Conservation (phyloP, 768 basidiomycete species). For the Mycena galopus region DNA sequence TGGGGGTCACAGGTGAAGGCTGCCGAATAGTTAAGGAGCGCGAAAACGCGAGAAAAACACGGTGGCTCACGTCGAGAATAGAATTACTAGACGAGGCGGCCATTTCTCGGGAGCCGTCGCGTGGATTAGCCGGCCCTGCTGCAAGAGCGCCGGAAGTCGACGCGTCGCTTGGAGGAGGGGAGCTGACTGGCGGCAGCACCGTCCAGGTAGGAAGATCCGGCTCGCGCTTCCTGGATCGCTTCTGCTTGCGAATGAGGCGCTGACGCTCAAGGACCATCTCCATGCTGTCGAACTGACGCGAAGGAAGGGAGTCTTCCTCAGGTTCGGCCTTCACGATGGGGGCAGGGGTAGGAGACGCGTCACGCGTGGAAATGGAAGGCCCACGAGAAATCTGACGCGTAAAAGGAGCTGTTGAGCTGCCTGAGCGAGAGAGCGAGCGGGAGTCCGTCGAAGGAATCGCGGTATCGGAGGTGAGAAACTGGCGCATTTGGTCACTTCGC, state of each 20-base stretch:
- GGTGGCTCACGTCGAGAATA: conserved; percentile 54
- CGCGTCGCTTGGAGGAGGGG: conserved; percentile 67
- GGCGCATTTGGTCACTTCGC: conserved; percentile 85
- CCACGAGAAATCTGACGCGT: conserved; percentile 60
- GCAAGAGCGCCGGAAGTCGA: conserved; percentile 52
- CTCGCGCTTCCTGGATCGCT: conserved; percentile 63
- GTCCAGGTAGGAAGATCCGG: conserved; percentile 44
- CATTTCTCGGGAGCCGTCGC: conserved; percentile 60
- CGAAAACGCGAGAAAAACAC: conserved; percentile 47
- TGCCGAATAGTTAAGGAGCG: conserved; percentile 15
- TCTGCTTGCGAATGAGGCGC: conserved; percentile 67
- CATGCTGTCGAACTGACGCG: conserved; percentile 80
- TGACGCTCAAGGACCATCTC: conserved; percentile 83
- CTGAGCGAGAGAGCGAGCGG: conserved; percentile 51
- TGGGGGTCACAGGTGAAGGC: conserved; percentile 66
- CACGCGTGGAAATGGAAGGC: conserved; percentile 63
- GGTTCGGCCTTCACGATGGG: conserved; percentile 75
- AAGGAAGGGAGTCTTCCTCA: conserved; percentile 60
- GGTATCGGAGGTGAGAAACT: conserved; percentile 74
- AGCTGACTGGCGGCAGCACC: conserved; percentile 54
- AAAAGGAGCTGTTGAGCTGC: conserved; percentile 51
- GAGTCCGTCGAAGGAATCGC: conserved; percentile 55
- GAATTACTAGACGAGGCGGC: conserved; percentile 35
- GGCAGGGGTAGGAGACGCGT: conserved; percentile 64
- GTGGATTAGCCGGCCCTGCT: conserved; percentile 68